Percentiles rank a stretch among this genome's conserved stretches.
Evolutionary conservation across 345 rosid species (phyloP).

Genomic region (Salix brachista): DNA sequence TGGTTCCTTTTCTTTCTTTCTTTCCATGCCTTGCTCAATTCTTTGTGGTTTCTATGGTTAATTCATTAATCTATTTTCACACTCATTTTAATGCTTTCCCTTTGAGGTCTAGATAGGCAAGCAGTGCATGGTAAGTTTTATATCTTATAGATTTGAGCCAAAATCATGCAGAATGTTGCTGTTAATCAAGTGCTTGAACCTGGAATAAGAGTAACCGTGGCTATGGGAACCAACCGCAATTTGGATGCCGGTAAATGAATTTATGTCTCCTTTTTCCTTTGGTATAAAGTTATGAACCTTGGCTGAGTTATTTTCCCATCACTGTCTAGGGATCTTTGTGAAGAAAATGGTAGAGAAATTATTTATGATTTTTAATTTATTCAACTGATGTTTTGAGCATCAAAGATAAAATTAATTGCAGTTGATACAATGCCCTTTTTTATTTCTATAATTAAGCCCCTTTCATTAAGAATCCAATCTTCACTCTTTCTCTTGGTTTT

Average conservation of each 20-base stretch:
- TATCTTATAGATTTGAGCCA: constrained; percentile 17
- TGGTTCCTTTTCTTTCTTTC: background rate
- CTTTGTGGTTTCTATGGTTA: background rate
- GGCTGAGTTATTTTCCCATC: background rate
- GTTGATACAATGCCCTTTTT: background rate
- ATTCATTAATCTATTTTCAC: background rate
- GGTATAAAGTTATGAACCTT: constrained; percentile 1
- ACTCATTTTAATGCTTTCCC: background rate
- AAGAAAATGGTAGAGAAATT: background rate
- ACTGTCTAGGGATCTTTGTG: background rate
- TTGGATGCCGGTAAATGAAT: constrained; percentile 50
- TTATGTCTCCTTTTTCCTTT: background rate
- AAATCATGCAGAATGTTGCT: constrained; percentile 54
- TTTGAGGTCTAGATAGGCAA: background rate
- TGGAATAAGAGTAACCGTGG: constrained; percentile 80
- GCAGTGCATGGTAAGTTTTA: background rate
- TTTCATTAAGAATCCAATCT: background rate
- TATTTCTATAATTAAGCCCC: background rate
- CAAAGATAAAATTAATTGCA: background rate
- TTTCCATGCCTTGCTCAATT: background rate
- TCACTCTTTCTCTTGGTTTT: background rate
- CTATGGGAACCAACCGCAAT: constrained; percentile 69
- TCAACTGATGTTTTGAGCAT: background rate
- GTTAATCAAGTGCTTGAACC: constrained; percentile 69
- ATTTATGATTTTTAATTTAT: background rate